Evolutionary conservation across 768 basidiomycete genomes (phyloP).

Genomic region (Lactarius pseudohatsudake): DNA sequence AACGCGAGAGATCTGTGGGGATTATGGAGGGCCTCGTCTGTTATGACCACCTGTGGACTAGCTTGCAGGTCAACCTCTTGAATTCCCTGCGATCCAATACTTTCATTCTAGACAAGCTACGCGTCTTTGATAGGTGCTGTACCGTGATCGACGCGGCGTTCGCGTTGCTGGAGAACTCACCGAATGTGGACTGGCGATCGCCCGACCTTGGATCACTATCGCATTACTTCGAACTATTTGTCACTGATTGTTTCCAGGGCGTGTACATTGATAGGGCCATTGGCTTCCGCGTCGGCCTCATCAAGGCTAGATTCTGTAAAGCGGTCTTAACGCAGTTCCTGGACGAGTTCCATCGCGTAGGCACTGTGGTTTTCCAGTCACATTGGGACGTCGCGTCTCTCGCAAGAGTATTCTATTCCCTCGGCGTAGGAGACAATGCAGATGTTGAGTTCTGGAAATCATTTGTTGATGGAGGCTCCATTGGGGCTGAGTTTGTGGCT

Average conservation of each 20-base stretch:
- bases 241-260: slow-evolving; percentile 4
- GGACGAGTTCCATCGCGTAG: not conserved
- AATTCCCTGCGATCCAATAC: not conserved
- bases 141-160: slow-evolving; percentile 9
- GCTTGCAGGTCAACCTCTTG: slow-evolving; percentile 9
- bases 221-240: slow-evolving; percentile 11
- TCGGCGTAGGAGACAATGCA: not conserved
- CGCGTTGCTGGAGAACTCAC: not conserved
- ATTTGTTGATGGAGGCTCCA: not conserved
- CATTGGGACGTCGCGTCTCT: slow-evolving; percentile 17
- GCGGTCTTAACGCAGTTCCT: slow-evolving; percentile 1
- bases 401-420: slow-evolving; percentile 1
- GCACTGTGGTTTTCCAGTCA: not conserved
- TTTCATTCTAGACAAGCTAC: not conserved
- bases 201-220: slow-evolving; percentile 10
- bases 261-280: not conserved
- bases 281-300: slow-evolving; percentile 3
- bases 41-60: slow-evolving; percentile 12
- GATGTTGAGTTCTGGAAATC: slow-evolving; percentile 2
- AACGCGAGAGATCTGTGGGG: not conserved
- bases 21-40: slow-evolving; percentile 10
- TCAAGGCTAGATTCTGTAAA: slow-evolving; percentile 4
- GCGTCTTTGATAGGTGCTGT: slow-evolving; percentile 4
- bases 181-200: slow-evolving; percentile 6
- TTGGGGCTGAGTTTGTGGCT: not conserved